Conservation (phyloP, 1,284 basidiomycete genomes). For the Pterula multifida region DNA sequence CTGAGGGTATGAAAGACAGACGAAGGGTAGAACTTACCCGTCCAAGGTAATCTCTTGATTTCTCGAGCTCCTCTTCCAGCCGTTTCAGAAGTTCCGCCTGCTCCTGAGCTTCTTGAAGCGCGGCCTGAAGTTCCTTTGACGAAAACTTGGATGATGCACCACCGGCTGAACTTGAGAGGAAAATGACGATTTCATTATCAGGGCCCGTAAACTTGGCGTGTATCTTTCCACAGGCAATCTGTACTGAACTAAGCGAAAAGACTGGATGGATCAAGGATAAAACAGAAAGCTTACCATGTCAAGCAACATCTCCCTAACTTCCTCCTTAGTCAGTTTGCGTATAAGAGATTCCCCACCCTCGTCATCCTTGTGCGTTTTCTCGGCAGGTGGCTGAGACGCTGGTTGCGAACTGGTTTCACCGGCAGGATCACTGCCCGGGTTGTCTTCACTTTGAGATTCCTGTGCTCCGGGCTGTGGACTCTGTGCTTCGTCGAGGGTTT, state of each 20-base stretch:
- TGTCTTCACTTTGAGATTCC: background rate
- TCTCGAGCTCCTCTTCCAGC: background rate
- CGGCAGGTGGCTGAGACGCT: no score
- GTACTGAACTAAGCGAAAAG: background rate
- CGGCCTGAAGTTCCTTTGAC: background rate
- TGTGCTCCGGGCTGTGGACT: background rate
- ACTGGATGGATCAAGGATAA: background rate
- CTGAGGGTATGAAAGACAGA: background rate
- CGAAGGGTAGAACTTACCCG: background rate
- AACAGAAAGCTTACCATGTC: background rate
- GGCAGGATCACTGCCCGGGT: no score
- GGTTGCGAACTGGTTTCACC: background rate
- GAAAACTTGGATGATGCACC: background rate
- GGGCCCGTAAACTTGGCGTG: background rate
- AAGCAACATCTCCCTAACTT: slow-evolving; percentile 1
- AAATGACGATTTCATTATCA: background rate
- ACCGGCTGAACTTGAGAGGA: background rate
- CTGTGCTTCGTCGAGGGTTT: no score
- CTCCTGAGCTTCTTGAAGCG: background rate
- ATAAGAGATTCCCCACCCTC: background rate
- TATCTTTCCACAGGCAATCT: background rate
- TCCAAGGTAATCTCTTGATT: background rate
- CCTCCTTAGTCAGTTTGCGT: background rate
- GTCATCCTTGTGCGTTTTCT: background rate
- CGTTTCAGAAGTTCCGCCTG: background rate